Evolutionary conservation across 106 monocot species (phyloP).

Genomic region (Allium cepa): DNA sequence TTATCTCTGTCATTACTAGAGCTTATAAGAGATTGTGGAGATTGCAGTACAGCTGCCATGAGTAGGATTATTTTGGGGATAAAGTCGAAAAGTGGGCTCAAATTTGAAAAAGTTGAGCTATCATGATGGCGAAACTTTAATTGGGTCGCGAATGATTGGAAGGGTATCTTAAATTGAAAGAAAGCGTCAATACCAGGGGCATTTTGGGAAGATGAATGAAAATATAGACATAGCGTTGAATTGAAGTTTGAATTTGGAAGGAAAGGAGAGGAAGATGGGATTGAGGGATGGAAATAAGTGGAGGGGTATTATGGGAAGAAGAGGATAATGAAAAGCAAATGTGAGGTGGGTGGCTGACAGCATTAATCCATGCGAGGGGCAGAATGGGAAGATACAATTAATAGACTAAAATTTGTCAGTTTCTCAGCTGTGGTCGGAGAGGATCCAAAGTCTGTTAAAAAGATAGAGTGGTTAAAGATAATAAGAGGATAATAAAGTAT

Average conservation of each 20-base stretch:
- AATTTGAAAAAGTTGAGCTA: background rate
- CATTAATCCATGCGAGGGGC: background rate
- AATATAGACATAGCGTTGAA: constrained; percentile 2
- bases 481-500: too few species aligned
- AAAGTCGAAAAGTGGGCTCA: background rate
- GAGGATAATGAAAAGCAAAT: background rate
- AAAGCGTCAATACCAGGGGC: background rate
- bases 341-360: background rate
- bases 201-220: background rate
- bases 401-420: background rate
- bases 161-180: background rate
- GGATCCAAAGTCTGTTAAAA: background rate
- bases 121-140: background rate
- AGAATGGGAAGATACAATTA: background rate
- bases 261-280: background rate
- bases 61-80: constrained; percentile 16
- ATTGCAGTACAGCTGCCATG: constrained; percentile 42
- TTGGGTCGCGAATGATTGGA: constrained; percentile 4
- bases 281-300: background rate
- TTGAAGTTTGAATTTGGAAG: background rate
- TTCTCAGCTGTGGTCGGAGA: background rate
- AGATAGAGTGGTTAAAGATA: too few species aligned
- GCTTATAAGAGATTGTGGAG: constrained; percentile 24
- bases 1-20: background rate
- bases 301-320: background rate